These are phyloP conservation scores for Capsella bursapastoris DNA, from an alignment of 345 rosid species.

Conservation along the genomic window DNA sequence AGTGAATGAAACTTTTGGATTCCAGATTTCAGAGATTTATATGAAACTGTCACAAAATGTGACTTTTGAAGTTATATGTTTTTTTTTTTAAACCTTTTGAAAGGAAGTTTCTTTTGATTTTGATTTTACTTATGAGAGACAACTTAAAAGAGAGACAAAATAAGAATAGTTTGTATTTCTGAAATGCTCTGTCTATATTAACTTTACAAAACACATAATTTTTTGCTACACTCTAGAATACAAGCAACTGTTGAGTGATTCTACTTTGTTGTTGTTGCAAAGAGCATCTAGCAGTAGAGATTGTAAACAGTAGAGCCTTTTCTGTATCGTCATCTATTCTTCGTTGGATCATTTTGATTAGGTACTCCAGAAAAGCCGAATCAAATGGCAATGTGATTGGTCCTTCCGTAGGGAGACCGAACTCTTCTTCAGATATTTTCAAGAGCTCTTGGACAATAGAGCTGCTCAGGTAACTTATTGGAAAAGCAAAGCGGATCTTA, in stretches of 20 bases:
- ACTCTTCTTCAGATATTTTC: constrained; percentile 50
- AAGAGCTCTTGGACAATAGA: constrained; percentile 45
- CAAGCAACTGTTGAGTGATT: constrained; percentile 22
- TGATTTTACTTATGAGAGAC: neutral
- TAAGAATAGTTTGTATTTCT: neutral
- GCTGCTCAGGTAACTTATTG: constrained; percentile 37
- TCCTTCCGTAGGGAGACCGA: constrained; percentile 38
- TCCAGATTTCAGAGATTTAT: neutral
- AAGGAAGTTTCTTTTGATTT: neutral
- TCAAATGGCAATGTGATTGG: constrained; percentile 49
- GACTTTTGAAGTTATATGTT: neutral
- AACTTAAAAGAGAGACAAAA: neutral
- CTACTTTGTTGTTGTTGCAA: neutral
- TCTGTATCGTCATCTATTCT: constrained; percentile 42
- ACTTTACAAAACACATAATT: neutral
- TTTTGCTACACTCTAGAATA: constrained; percentile 3
- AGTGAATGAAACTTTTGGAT: constrained; percentile 9
- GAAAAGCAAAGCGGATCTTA: constrained; percentile 35
- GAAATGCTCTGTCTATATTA: neutral
- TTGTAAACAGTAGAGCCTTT: constrained; percentile 41
- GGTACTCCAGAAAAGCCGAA: constrained; percentile 32
- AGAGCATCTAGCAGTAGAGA: constrained; percentile 26
- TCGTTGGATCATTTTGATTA: constrained; percentile 33
- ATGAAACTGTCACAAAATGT: neutral
- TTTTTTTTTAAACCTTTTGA: no score